These are phyloP conservation scores for Physcomitrellopsis africana DNA, from an alignment of 225 moss, liverwort and hornwort genomes.

Conservation along the genomic window DNA sequence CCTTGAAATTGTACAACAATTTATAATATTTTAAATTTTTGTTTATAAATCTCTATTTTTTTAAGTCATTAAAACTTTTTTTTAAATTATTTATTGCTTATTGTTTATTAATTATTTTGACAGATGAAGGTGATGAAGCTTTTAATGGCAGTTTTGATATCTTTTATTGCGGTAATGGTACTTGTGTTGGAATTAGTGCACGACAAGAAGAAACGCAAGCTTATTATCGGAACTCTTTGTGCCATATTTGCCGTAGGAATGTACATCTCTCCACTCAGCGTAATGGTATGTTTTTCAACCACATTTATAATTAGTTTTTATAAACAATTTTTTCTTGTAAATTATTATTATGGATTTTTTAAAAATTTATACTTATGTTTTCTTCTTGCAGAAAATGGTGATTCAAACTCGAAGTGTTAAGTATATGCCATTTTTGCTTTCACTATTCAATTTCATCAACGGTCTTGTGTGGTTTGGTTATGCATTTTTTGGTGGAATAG, in stretches of 20 bases:
- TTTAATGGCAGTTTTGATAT: constrained; percentile 40
- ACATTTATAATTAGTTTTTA: neutral
- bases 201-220: constrained; percentile 49
- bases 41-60: neutral
- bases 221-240: constrained; percentile 62
- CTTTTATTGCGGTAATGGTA: constrained; percentile 32
- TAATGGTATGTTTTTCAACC: constrained; percentile 51
- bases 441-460: constrained; percentile 70
- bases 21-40: neutral
- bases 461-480: constrained; percentile 73
- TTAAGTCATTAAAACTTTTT: neutral
- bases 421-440: constrained; percentile 78
- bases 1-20: too few species aligned
- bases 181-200: constrained; percentile 45
- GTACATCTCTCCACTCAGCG: constrained; percentile 69
- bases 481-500: constrained; percentile 56
- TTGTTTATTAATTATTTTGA: too few species aligned
- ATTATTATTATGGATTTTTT: too few species aligned
- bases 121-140: constrained; percentile 64
- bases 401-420: constrained; percentile 69
- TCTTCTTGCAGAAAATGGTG: constrained; percentile 55
- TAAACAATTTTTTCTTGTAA: neutral
- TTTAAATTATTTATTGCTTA: neutral
- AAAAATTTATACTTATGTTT: too few species aligned
- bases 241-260: constrained; percentile 70